phyloP scores from a whole-genome alignment of 176 grass and related monocot genomes.

The Carex cristatella region DNA sequence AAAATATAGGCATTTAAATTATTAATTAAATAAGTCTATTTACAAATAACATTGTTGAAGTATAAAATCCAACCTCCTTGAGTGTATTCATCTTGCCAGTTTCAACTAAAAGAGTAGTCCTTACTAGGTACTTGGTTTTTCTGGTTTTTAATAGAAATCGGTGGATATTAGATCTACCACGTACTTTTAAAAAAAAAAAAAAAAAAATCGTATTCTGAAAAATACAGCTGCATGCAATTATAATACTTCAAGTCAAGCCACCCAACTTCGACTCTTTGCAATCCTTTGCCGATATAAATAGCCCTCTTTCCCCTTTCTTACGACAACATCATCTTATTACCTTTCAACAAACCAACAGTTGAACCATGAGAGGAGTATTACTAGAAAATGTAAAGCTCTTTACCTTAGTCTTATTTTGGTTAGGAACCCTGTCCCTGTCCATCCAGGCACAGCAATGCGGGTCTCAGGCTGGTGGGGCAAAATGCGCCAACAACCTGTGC shows the following conservation, averaged over 20 bases:
- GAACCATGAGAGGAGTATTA: background rate
- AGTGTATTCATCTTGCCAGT: no score
- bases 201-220: no score
- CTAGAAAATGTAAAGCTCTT: background rate
- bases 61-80: no score
- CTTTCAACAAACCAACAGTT: background rate
- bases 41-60: no score
- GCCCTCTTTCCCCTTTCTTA: background rate
- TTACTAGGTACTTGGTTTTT: no score
- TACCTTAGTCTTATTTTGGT: background rate
- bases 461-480: background rate
- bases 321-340: background rate
- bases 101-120: no score
- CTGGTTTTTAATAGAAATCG: no score
- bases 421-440: background rate
- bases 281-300: background rate
- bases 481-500: slow-evolving; percentile 23
- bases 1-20: no score
- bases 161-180: no score
- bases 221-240: no score
- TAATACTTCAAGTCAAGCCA: background rate
- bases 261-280: background rate
- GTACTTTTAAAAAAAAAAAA: no score
- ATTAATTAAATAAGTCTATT: no score
- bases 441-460: background rate